Conservation (phyloP, 768 basidiomycete species). For the Pisolithus tinctorius region DNA sequence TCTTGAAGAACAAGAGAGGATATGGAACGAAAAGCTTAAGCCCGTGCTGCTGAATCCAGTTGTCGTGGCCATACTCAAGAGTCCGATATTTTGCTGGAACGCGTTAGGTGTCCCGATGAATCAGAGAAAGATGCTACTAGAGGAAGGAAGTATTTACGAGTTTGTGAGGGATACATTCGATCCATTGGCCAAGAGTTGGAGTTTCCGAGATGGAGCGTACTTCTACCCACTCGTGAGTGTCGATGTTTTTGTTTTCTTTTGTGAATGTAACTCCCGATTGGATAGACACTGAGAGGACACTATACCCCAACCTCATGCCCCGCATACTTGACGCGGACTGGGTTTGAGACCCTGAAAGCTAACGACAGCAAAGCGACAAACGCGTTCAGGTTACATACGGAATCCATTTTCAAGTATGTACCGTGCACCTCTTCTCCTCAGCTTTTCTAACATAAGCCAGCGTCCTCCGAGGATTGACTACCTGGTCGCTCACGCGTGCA, state of each 20-base stretch:
- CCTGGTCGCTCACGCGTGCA: slow-evolving; percentile 51
- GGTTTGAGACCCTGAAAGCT: slow-evolving; percentile 50
- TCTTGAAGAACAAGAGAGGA: slow-evolving; percentile 47
- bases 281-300: slow-evolving; percentile 39
- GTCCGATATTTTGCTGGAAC: slow-evolving; percentile 59
- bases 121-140: slow-evolving; percentile 54
- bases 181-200: slow-evolving; percentile 38
- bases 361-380: slow-evolving; percentile 40
- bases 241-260: not conserved
- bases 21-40: slow-evolving; percentile 55
- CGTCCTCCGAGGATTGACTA: slow-evolving; percentile 37
- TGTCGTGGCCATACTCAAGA: slow-evolving; percentile 44
- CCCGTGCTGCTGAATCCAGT: slow-evolving; percentile 56
- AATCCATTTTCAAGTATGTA: slow-evolving; percentile 58
- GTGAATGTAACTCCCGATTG: not conserved
- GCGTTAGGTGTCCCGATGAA: slow-evolving; percentile 71
- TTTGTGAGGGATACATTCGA: slow-evolving; percentile 49
- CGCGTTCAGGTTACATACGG: slow-evolving; percentile 64
- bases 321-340: slow-evolving; percentile 53
- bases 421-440: not conserved
- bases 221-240: slow-evolving; percentile 51
- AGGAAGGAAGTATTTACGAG: slow-evolving; percentile 43
- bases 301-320: slow-evolving; percentile 58
- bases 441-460: slow-evolving; percentile 16
- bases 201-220: slow-evolving; percentile 59